Conservation (phyloP, 2,329 filamentous ascomycete genomes). For the Trichothecium roseum region DNA sequence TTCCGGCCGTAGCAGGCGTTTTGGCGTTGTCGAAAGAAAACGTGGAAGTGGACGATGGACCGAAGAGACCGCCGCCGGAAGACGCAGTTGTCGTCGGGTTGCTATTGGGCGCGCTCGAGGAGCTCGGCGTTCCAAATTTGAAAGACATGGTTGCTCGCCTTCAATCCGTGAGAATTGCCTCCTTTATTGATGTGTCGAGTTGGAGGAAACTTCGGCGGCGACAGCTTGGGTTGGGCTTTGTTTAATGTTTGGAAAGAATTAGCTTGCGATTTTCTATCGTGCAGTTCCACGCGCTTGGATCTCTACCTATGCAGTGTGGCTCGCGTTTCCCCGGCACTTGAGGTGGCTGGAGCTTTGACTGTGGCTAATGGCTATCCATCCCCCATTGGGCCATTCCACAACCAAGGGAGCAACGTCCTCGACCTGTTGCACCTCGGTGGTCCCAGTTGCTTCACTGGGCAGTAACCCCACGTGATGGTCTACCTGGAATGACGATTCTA, state of each 20-base stretch:
- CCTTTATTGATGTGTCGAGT: background rate
- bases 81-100: conserved; percentile 25
- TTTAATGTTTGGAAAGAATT: background rate
- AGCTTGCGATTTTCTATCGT: background rate
- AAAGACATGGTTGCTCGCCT: conserved; percentile 23
- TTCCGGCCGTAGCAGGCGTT: conserved; percentile 12
- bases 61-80: conserved; percentile 30
- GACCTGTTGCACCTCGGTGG: too few species aligned
- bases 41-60: conserved; percentile 17
- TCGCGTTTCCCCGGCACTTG: too few species aligned
- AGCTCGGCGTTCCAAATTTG: conserved; percentile 23
- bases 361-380: too few species aligned
- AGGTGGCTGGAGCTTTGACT: too few species aligned
- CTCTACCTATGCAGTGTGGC: too few species aligned
- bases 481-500: too few species aligned
- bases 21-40: conserved; percentile 31
- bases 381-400: too few species aligned
- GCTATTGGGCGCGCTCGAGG: conserved; percentile 19
- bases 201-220: background rate
- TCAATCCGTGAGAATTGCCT: background rate
- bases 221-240: background rate
- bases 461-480: too few species aligned
- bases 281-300: too few species aligned
- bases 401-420: too few species aligned
- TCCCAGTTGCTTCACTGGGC: too few species aligned